These are phyloP conservation scores for Colletotrichum melonis DNA, from an alignment of 2,329 filamentous ascomycete species.

Conservation along the genomic window DNA sequence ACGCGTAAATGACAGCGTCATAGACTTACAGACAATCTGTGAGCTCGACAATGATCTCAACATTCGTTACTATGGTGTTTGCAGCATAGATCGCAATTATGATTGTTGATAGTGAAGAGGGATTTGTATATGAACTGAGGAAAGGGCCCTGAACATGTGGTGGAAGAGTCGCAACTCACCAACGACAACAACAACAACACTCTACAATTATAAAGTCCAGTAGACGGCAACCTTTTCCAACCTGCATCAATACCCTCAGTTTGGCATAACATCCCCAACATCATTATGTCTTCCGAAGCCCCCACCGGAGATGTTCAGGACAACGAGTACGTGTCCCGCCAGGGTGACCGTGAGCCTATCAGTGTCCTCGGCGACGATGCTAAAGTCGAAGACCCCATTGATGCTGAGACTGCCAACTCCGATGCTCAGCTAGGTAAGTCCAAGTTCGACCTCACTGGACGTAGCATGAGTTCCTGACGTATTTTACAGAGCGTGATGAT, in stretches of 20 bases:
- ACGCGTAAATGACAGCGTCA: slow-evolving; percentile 36
- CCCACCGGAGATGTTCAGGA: slow-evolving; percentile 27
- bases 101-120: no score
- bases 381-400: slow-evolving; percentile 47
- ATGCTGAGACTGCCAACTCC: slow-evolving; percentile 44
- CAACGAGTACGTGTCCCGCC: slow-evolving; percentile 46
- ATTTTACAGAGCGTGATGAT: slow-evolving; percentile 45
- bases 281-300: slow-evolving; percentile 23
- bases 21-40: slow-evolving; percentile 31
- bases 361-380: slow-evolving; percentile 47
- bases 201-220: no score
- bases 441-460: accelerated
- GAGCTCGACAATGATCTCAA: slow-evolving; percentile 8
- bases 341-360: slow-evolving; percentile 43
- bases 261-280: no score
- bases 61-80: not conserved
- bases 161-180: accelerated
- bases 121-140: slow-evolving; percentile 16
- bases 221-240: no score
- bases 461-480: not conserved
- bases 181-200: not conserved
- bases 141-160: not conserved
- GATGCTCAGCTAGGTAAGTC: slow-evolving; percentile 49
- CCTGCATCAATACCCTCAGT: no score
- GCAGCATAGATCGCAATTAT: not conserved